Conservation (phyloP, 164 flowering plant species). For the Macadamia tetraphylla region DNA sequence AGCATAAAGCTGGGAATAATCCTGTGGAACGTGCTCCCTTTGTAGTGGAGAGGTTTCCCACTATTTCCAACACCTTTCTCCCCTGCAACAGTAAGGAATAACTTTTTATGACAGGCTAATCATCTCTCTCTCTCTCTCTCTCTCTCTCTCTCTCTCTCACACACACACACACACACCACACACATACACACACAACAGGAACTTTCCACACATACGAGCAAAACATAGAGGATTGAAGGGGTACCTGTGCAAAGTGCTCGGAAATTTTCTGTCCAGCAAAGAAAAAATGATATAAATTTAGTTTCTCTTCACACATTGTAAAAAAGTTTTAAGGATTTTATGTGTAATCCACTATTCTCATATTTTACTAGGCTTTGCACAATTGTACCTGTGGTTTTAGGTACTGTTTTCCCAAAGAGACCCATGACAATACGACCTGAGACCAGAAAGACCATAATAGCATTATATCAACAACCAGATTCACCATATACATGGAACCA, state of each 20-base stretch:
- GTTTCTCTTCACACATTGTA: background rate
- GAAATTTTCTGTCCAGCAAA: slow-evolving; percentile 64
- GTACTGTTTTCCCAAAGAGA: slow-evolving; percentile 83
- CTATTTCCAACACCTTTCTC: slow-evolving; percentile 81
- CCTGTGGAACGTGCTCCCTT: slow-evolving; percentile 86
- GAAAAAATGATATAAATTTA: slow-evolving; percentile 3
- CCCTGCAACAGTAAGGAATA: slow-evolving; percentile 33
- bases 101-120: background rate
- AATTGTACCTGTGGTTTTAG: slow-evolving; percentile 62
- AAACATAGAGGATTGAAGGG: slow-evolving; percentile 1
- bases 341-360: background rate
- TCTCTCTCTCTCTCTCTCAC: too few species aligned
- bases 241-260: slow-evolving; percentile 94
- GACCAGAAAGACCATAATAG: slow-evolving; percentile 3
- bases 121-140: too few species aligned
- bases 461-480: background rate
- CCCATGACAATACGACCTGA: slow-evolving; percentile 88
- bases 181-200: too few species aligned
- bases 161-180: too few species aligned
- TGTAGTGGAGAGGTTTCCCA: slow-evolving; percentile 93
- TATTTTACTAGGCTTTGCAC: background rate
- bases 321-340: background rate
- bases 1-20: slow-evolving; percentile 98
- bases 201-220: background rate
- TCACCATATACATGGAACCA: background rate